Evolutionary conservation across 306 rosid species (phyloP).

Genomic region (Medicago arabica): DNA sequence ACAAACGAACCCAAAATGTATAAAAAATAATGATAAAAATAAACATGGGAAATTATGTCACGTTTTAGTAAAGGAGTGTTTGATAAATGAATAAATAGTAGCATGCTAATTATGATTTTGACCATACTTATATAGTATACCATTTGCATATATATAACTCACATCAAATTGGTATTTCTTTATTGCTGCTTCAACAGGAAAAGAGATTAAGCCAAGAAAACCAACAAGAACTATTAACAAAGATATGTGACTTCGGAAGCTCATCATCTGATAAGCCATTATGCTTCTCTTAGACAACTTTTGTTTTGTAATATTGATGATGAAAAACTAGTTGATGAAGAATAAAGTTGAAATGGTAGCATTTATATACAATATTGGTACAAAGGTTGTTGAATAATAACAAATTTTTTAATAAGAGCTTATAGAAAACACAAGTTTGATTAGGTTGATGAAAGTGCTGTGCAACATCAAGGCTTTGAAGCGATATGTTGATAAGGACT

Average conservation of each 20-base stretch:
- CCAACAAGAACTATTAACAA: slow-evolving; percentile 47
- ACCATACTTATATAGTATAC: background rate
- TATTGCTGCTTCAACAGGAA: slow-evolving; percentile 71
- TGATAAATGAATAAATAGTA: background rate
- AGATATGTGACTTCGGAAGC: slow-evolving; percentile 23
- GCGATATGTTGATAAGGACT: slow-evolving; percentile 74
- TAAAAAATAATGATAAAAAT: background rate
- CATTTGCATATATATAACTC: slow-evolving; percentile 38
- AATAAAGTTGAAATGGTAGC: slow-evolving; percentile 21
- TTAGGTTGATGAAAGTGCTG: slow-evolving; percentile 58
- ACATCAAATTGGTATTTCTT: slow-evolving; percentile 88
- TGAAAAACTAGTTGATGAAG: slow-evolving; percentile 30
- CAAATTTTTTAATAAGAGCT: slow-evolving; percentile 37
- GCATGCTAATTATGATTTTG: slow-evolving; percentile 14
- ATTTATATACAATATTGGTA: slow-evolving; percentile 52
- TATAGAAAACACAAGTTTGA: slow-evolving; percentile 1
- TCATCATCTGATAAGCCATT: slow-evolving; percentile 49
- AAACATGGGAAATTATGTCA: background rate
- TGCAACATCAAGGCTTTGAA: slow-evolving; percentile 62
- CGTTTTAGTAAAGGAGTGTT: background rate
- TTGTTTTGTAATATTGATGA: slow-evolving; percentile 34
- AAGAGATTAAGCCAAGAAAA: slow-evolving; percentile 54
- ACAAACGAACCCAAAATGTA: background rate
- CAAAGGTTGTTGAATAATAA: slow-evolving; percentile 13
- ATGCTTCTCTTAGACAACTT: slow-evolving; percentile 36